Percentiles rank a stretch among this genome's conserved stretches.
phyloP scores from a whole-genome alignment of 1,284 basidiomycete genomes.

The Moniliophthora roreri region DNA sequence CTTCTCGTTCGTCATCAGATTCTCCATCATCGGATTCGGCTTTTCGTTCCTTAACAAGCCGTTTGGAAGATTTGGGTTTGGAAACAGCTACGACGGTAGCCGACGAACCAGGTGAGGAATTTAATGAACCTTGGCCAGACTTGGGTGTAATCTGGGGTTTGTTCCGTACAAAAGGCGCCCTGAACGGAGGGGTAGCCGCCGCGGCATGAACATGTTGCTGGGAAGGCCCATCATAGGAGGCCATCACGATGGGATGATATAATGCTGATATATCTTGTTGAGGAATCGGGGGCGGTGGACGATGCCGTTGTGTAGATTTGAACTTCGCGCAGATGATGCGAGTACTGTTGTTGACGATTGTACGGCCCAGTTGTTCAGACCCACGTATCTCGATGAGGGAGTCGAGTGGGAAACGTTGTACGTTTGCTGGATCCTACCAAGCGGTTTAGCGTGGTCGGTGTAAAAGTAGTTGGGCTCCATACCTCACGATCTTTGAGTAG shows the following conservation, averaged over 20 bases:
- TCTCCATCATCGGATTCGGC: slow-evolving; percentile 5
- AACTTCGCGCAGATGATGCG: slow-evolving; percentile 55
- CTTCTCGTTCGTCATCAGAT: neutral
- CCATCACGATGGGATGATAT: neutral
- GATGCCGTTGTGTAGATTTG: slow-evolving; percentile 17
- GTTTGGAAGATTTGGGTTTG: too few relatives aligned
- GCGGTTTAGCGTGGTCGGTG: slow-evolving; percentile 8
- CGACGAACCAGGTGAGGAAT: too few relatives aligned
- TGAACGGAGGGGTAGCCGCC: neutral
- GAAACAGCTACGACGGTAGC: too few relatives aligned
- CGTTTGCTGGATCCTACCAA: slow-evolving; percentile 41
- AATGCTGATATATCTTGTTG: neutral
- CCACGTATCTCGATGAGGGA: slow-evolving; percentile 44
- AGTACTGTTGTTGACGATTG: slow-evolving; percentile 24
- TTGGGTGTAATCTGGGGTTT: too few relatives aligned
- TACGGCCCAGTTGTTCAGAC: slow-evolving; percentile 41
- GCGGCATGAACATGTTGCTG: slow-evolving; percentile 5
- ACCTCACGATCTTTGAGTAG: slow-evolving; percentile 57
- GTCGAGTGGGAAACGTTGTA: slow-evolving; percentile 40
- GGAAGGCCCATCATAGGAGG: too few relatives aligned
- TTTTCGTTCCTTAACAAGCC: slow-evolving; percentile 5
- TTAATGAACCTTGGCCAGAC: too few relatives aligned
- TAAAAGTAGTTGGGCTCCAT: slow-evolving; percentile 19
- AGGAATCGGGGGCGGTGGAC: neutral
- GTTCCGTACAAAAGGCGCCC: too few relatives aligned